These are phyloP conservation scores for Curvularia lunata DNA, from an alignment of 2,329 filamentous ascomycete species.

Conservation along the genomic window DNA sequence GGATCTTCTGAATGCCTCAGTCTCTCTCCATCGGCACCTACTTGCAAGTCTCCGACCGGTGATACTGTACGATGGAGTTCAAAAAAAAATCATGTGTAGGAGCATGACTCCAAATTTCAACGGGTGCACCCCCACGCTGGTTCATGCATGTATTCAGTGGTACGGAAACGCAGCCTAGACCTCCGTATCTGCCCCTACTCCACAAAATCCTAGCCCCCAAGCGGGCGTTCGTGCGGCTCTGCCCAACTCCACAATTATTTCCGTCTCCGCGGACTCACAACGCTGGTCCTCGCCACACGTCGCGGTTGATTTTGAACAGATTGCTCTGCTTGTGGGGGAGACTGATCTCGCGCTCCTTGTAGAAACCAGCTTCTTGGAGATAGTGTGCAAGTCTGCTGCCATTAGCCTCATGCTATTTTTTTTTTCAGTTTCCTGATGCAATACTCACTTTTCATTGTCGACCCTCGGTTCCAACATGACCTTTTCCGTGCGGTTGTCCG, in stretches of 20 bases:
- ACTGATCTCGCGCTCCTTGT: slow-evolving; percentile 82
- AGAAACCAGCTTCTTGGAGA: slow-evolving; percentile 76
- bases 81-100: neutral
- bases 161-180: slow-evolving; percentile 11
- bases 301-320: slow-evolving; percentile 78
- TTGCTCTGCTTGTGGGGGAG: slow-evolving; percentile 95
- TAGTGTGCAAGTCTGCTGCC: slow-evolving; percentile 69
- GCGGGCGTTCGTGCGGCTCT: slow-evolving; percentile 17
- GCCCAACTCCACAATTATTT: slow-evolving; percentile 21
- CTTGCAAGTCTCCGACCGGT: neutral
- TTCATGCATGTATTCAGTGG: slow-evolving; percentile 11
- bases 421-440: neutral
- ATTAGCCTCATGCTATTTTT: slow-evolving; percentile 14
- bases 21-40: neutral
- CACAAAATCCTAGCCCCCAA: slow-evolving; percentile 22
- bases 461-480: slow-evolving; percentile 88
- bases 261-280: slow-evolving; percentile 26
- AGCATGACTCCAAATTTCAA: slow-evolving; percentile 14
- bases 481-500: slow-evolving; percentile 80
- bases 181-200: slow-evolving; percentile 28
- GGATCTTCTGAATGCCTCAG: neutral
- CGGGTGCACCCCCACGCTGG: neutral
- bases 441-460: slow-evolving; percentile 82
- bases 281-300: slow-evolving; percentile 66
- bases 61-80: neutral